Conservation (phyloP, 1,284 basidiomycete species). For the Melampsora americana region DNA sequence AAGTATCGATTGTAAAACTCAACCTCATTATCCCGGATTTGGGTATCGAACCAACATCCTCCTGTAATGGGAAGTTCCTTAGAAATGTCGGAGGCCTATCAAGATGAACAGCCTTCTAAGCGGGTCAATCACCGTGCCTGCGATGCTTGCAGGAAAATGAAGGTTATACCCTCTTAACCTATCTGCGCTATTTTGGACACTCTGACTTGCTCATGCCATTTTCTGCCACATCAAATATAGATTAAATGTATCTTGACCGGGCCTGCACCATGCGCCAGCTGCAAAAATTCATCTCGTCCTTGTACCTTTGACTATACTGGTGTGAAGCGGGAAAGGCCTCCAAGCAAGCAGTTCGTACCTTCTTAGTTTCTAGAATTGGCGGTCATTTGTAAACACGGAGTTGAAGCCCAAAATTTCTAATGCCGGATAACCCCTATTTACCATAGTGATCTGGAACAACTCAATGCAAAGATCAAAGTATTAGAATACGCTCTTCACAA, state of each 20-base stretch:
- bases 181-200: neutral
- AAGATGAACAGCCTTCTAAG: neutral
- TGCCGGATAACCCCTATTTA: neutral
- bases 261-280: slow-evolving; percentile 7
- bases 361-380: neutral
- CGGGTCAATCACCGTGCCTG: slow-evolving; percentile 15
- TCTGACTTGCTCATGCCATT: neutral
- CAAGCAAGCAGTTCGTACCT: slow-evolving; percentile 25
- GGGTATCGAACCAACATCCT: neutral
- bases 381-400: neutral
- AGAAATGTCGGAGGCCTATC: neutral
- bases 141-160: slow-evolving; percentile 34
- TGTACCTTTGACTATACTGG: slow-evolving; percentile 21
- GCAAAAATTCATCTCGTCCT: slow-evolving; percentile 1
- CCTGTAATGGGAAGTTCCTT: too few relatives aligned
- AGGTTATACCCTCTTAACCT: slow-evolving; percentile 3
- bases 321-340: slow-evolving; percentile 30
- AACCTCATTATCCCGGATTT: neutral
- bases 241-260: slow-evolving; percentile 23
- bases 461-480: slow-evolving; percentile 12
- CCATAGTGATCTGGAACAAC: slow-evolving; percentile 30
- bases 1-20: neutral
- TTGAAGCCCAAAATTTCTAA: neutral
- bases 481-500: slow-evolving; percentile 21
- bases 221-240: neutral